phyloP scores from a whole-genome alignment of 148 eudicot genomes.

The Cornus florida region DNA sequence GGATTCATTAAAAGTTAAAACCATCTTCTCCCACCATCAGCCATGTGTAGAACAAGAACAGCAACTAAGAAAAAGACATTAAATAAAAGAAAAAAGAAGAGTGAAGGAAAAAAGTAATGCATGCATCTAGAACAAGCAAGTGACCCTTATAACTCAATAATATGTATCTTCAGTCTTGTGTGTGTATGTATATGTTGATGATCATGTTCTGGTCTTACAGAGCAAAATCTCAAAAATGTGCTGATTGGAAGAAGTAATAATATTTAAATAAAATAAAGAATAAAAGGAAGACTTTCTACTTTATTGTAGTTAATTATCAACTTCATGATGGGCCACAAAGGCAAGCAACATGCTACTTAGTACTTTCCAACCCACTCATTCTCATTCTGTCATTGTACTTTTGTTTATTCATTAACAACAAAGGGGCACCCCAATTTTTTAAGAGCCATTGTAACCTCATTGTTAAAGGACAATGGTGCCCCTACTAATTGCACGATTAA shows the following conservation, averaged over 20 bases:
- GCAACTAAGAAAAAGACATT: neutral
- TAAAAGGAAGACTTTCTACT: neutral
- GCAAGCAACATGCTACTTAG: neutral
- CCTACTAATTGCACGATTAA: neutral
- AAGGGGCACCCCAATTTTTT: neutral
- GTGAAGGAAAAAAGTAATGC: neutral
- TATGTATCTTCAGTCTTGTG: neutral
- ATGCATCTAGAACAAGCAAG: neutral
- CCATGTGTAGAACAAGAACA: neutral
- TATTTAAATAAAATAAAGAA: neutral
- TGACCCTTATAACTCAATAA: neutral
- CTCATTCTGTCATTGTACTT: neutral
- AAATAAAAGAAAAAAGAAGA: neutral
- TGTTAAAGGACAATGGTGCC: neutral
- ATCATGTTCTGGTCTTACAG: neutral
- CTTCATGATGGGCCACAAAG: neutral
- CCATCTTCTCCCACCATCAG: neutral
- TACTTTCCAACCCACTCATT: conserved; percentile 7
- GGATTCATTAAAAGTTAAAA: neutral
- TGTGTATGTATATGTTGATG: neutral
- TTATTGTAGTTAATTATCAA: neutral
- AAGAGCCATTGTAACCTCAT: neutral
- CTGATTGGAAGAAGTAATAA: neutral
- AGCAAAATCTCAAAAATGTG: neutral
- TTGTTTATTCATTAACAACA: too few relatives aligned